phyloP scores from a whole-genome alignment of 1,284 basidiomycete species.

The Trichosporon ovoides region DNA sequence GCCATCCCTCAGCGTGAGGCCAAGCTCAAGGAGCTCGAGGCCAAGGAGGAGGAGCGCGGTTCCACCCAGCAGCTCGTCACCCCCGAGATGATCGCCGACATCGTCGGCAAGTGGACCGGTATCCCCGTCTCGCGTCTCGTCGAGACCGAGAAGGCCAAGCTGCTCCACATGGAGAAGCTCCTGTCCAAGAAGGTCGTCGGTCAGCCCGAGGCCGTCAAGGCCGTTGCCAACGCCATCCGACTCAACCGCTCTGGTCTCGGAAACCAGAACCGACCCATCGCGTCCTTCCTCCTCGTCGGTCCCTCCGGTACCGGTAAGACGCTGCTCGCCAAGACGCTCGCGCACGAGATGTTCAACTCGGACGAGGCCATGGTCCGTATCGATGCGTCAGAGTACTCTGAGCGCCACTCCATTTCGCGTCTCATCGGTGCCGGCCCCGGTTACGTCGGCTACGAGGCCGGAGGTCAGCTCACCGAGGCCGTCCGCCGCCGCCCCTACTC shows the following conservation, averaged over 20 bases:
- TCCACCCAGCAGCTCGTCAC: slow-evolving; percentile 49
- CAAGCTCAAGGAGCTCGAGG: slow-evolving; percentile 58
- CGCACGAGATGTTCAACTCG: slow-evolving; percentile 55
- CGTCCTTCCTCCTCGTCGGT: slow-evolving; percentile 54
- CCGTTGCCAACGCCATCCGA: slow-evolving; percentile 57
- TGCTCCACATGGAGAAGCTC: slow-evolving; percentile 53
- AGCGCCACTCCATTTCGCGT: slow-evolving; percentile 55
- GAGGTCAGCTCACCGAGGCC: slow-evolving; percentile 54
- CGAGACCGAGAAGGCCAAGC: slow-evolving; percentile 50
- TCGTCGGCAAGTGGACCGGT: slow-evolving; percentile 55
- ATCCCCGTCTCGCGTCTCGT: slow-evolving; percentile 46
- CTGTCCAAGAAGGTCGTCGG: slow-evolving; percentile 53
- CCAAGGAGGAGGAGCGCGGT: slow-evolving; percentile 51
- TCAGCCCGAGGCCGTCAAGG: slow-evolving; percentile 56
- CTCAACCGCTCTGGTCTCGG: slow-evolving; percentile 56
- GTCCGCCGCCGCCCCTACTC: slow-evolving; percentile 52
- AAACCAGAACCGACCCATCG: slow-evolving; percentile 55
- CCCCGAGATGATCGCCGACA: slow-evolving; percentile 54
- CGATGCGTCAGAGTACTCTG: slow-evolving; percentile 54
- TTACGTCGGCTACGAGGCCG: slow-evolving; percentile 57
- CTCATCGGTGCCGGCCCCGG: slow-evolving; percentile 56
- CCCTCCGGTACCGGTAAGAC: slow-evolving; percentile 57
- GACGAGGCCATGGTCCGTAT: slow-evolving; percentile 56
- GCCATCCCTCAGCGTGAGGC: slow-evolving; percentile 86
- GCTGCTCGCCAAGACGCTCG: slow-evolving; percentile 53